Conservation (phyloP, 257 asterid genomes). For the Paulownia fortunei region DNA sequence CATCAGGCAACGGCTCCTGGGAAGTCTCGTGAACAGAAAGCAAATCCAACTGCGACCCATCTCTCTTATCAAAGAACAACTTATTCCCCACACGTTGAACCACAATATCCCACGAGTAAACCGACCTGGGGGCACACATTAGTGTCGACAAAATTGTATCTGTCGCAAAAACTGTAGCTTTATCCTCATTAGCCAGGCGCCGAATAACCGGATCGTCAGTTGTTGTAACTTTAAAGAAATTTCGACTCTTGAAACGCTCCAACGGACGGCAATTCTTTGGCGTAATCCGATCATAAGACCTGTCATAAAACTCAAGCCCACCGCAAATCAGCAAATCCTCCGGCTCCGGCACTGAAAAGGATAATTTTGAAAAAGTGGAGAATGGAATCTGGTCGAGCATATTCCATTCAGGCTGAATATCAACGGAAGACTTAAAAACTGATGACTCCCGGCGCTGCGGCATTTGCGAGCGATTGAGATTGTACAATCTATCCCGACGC, state of each 20-base stretch:
- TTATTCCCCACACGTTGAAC: conserved; percentile 82
- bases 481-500: conserved; percentile 61
- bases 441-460: conserved; percentile 68
- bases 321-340: conserved; percentile 79
- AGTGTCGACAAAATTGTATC: conserved; percentile 69
- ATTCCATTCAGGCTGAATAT: conserved; percentile 91
- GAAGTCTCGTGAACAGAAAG: conserved; percentile 83
- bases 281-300: conserved; percentile 70
- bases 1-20: conserved; percentile 86
- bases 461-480: conserved; percentile 58
- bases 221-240: conserved; percentile 79
- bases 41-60: conserved; percentile 81
- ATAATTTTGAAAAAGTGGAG: conserved; percentile 75
- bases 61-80: conserved; percentile 80
- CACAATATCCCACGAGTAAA: conserved; percentile 86
- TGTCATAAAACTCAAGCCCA: conserved; percentile 74
- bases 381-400: conserved; percentile 92
- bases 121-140: conserved; percentile 85
- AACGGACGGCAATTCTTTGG: conserved; percentile 65
- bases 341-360: conserved; percentile 73
- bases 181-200: conserved; percentile 82
- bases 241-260: conserved; percentile 75
- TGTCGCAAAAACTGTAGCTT: conserved; percentile 82
- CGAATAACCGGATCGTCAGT: conserved; percentile 87
- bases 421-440: conserved; percentile 75